phyloP scores from a whole-genome alignment of 1,284 basidiomycete genomes.

The Meripilus lineatus region DNA sequence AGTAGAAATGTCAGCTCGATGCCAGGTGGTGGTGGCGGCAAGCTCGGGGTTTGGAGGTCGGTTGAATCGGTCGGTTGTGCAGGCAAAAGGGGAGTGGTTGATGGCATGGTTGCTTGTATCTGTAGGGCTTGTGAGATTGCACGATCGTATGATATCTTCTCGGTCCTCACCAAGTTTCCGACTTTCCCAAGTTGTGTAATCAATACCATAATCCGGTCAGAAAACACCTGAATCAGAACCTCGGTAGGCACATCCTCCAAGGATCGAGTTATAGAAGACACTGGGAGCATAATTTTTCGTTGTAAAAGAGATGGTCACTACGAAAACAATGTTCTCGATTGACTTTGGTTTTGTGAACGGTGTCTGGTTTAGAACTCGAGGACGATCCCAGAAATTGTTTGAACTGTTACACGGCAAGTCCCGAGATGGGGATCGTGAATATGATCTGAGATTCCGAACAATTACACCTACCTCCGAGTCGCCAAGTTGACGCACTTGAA shows the following conservation, averaged over 20 bases:
- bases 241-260: slow-evolving; percentile 65
- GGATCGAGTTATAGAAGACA: slow-evolving; percentile 28
- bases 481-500: too few relatives aligned
- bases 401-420: too few relatives aligned
- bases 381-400: too few relatives aligned
- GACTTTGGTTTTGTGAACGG: too few relatives aligned
- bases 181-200: slow-evolving; percentile 88
- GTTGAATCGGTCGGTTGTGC: slow-evolving; percentile 32
- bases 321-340: too few relatives aligned
- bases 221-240: slow-evolving; percentile 71
- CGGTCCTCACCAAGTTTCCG: slow-evolving; percentile 74
- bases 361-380: too few relatives aligned
- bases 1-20: slow-evolving; percentile 75
- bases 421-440: too few relatives aligned
- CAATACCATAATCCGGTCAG: slow-evolving; percentile 76
- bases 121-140: slow-evolving; percentile 25
- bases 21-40: slow-evolving; percentile 70
- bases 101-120: slow-evolving; percentile 81
- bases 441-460: too few relatives aligned
- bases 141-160: too few relatives aligned
- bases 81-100: slow-evolving; percentile 54
- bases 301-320: too few relatives aligned
- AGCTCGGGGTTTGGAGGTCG: slow-evolving; percentile 30
- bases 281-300: slow-evolving; percentile 20
- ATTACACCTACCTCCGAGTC: too few relatives aligned